Conservation (phyloP, 2,329 filamentous ascomycete genomes). For the Penicillium sp. region DNA sequence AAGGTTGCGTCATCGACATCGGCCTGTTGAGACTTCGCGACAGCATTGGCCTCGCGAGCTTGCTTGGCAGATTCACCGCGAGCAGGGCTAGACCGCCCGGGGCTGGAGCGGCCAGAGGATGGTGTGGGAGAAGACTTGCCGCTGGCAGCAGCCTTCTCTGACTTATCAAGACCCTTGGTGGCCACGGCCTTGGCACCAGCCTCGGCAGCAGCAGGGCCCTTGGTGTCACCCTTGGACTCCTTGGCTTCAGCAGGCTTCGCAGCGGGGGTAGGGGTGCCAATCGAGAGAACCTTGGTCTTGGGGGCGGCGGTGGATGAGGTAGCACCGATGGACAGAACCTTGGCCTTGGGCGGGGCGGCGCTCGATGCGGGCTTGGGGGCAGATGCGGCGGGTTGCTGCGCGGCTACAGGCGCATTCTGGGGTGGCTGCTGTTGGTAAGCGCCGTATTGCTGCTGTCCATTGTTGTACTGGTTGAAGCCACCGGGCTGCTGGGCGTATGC, state of each 20-base stretch:
- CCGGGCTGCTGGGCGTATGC: constrained; percentile 53
- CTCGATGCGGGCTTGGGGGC: constrained; percentile 52
- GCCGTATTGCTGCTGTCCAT: constrained; percentile 57
- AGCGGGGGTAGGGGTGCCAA: constrained; percentile 56
- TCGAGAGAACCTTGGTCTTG: constrained; percentile 75
- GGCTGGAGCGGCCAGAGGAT: constrained; percentile 82
- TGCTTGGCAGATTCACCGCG: constrained; percentile 58
- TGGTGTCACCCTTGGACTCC: constrained; percentile 49
- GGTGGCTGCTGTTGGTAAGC: constrained; percentile 58
- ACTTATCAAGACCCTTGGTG: constrained; percentile 88
- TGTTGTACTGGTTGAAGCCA: constrained; percentile 59
- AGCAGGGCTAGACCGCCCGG: constrained; percentile 72
- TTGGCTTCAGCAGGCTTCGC: constrained; percentile 50
- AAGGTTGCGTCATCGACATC: constrained; percentile 82
- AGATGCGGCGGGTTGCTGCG: constrained; percentile 43
- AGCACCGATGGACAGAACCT: constrained; percentile 63
- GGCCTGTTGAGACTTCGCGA: constrained; percentile 78
- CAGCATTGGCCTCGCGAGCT: constrained; percentile 73
- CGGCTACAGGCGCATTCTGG: constrained; percentile 48
- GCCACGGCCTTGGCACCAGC: constrained; percentile 80
- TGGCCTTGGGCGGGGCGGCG: constrained; percentile 54
- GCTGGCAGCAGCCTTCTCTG: constrained; percentile 63
- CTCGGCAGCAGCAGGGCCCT: constrained; percentile 56
- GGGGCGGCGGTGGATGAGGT: constrained; percentile 46
- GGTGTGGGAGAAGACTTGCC: constrained; percentile 80